These are phyloP conservation scores for Cryptococcus maquisensis DNA, from an alignment of 1,284 basidiomycete species.

Conservation along the genomic window DNA sequence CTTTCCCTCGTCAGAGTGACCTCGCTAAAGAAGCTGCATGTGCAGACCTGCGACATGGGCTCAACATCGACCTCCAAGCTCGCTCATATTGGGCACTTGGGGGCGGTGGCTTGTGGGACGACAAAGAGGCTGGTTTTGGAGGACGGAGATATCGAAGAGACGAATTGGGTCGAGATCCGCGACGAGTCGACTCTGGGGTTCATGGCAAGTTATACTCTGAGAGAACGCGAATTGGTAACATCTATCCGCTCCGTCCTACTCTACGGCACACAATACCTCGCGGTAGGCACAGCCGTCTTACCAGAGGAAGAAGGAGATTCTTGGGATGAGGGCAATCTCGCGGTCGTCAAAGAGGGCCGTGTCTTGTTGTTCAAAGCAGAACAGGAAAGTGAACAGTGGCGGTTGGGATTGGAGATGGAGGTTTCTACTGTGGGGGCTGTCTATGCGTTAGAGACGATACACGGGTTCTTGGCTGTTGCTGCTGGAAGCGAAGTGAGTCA, in stretches of 20 bases:
- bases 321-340: slow-evolving; percentile 18
- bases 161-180: slow-evolving; percentile 62
- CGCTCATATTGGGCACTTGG: slow-evolving; percentile 56
- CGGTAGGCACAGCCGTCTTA: slow-evolving; percentile 42
- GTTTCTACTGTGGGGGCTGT: slow-evolving; percentile 37
- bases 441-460: slow-evolving; percentile 39
- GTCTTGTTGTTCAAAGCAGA: slow-evolving; percentile 21
- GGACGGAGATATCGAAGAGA: slow-evolving; percentile 54
- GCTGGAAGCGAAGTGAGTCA: slow-evolving; percentile 66
- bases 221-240: slow-evolving; percentile 31
- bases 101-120: slow-evolving; percentile 63
- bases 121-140: slow-evolving; percentile 56
- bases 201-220: slow-evolving; percentile 10
- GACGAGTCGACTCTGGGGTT: slow-evolving; percentile 60
- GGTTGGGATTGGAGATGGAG: slow-evolving; percentile 17
- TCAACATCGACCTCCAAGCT: slow-evolving; percentile 64
- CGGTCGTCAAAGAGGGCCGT: slow-evolving; percentile 36
- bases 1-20: slow-evolving; percentile 63
- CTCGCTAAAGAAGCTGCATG: slow-evolving; percentile 75
- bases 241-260: slow-evolving; percentile 26
- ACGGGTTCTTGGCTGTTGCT: slow-evolving; percentile 56
- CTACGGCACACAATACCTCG: slow-evolving; percentile 32
- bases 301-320: slow-evolving; percentile 27
- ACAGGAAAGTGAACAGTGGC: slow-evolving; percentile 14
- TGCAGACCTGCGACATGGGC: slow-evolving; percentile 68